A percentile compares a stretch with the other conserved stretches of the same genome.
These are phyloP conservation scores for Haplosporangium sp. DNA, from an alignment of 371 early-diverging fungal genomes.

Conservation along the genomic window DNA sequence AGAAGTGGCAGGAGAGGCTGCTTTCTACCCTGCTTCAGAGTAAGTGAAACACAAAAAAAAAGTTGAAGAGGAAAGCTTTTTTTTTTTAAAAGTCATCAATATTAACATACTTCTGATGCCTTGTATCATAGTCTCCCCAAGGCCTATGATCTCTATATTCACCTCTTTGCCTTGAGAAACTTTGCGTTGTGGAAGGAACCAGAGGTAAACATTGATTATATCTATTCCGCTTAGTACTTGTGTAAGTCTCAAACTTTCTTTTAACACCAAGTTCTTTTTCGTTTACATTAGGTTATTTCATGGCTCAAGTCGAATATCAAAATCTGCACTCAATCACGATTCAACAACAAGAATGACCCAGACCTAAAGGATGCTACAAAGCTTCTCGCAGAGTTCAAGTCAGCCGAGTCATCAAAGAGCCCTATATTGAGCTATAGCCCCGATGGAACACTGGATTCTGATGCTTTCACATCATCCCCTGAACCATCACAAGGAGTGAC, in stretches of 20 bases:
- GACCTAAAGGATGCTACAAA: slow-evolving; percentile 28
- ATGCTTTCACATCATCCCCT: slow-evolving; percentile 31
- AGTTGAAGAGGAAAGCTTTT: too few species aligned
- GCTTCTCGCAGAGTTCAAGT: slow-evolving; percentile 4
- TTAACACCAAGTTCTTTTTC: neutral
- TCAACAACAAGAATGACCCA: slow-evolving; percentile 26
- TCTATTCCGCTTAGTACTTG: too few species aligned
- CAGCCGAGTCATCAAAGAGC: slow-evolving; percentile 6
- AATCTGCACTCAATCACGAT: slow-evolving; percentile 37
- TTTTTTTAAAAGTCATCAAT: neutral
- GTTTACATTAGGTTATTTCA: slow-evolving; percentile 42
- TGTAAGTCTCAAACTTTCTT: neutral
- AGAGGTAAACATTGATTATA: slow-evolving; percentile 54
- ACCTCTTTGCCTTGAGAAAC: slow-evolving; percentile 69
- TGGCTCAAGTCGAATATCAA: slow-evolving; percentile 63
- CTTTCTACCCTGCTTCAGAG: slow-evolving; percentile 53
- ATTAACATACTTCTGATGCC: neutral
- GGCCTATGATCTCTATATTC: slow-evolving; percentile 61
- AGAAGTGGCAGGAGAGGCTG: slow-evolving; percentile 35
- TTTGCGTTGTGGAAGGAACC: slow-evolving; percentile 82
- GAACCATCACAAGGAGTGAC: slow-evolving; percentile 59
- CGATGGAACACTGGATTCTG: slow-evolving; percentile 43
- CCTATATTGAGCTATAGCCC: slow-evolving; percentile 21
- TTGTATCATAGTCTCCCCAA: slow-evolving; percentile 35
- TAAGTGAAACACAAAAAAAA: slow-evolving; percentile 15